Percentiles rank a stretch among this genome's conserved stretches.
These are phyloP conservation scores for Lithospermum erythrorhizon DNA, from an alignment of 257 asterid species.

Conservation along the genomic window DNA sequence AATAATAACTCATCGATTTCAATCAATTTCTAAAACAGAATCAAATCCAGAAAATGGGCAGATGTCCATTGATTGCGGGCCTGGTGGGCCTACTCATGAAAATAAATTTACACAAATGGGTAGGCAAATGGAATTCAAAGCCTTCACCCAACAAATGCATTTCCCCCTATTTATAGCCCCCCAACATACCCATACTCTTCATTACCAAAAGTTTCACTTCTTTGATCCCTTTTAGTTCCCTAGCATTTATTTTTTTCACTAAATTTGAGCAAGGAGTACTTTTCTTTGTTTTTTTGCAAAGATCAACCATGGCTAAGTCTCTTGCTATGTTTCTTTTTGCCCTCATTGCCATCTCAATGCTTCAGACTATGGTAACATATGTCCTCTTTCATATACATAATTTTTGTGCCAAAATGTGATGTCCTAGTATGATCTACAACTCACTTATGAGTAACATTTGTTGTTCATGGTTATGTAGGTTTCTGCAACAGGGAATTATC, in stretches of 20 bases:
- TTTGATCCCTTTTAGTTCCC: not conserved
- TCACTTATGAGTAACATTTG: not conserved
- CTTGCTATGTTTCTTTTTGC: slow-evolving; percentile 14
- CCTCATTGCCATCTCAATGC: slow-evolving; percentile 15
- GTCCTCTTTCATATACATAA: not conserved
- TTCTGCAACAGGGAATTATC: slow-evolving; percentile 17
- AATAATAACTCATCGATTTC: not conserved
- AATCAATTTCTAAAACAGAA: not conserved
- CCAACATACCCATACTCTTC: not conserved
- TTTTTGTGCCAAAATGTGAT: not conserved
- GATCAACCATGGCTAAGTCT: slow-evolving; percentile 14
- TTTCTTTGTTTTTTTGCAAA: not conserved
- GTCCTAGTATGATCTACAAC: not conserved
- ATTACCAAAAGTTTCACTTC: not conserved
- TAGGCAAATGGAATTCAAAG: not conserved
- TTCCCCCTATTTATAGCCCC: slow-evolving; percentile 8
- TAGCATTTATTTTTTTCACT: not conserved
- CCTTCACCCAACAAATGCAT: not conserved
- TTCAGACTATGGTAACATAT: slow-evolving; percentile 15
- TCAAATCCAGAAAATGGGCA: not conserved
- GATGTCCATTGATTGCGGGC: not conserved
- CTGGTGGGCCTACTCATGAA: not conserved
- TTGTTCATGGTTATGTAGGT: slow-evolving; percentile 6
- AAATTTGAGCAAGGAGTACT: not conserved
- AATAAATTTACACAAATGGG: not conserved